phyloP scores from a whole-genome alignment of 306 rosid genomes.

The Morella rubra region DNA sequence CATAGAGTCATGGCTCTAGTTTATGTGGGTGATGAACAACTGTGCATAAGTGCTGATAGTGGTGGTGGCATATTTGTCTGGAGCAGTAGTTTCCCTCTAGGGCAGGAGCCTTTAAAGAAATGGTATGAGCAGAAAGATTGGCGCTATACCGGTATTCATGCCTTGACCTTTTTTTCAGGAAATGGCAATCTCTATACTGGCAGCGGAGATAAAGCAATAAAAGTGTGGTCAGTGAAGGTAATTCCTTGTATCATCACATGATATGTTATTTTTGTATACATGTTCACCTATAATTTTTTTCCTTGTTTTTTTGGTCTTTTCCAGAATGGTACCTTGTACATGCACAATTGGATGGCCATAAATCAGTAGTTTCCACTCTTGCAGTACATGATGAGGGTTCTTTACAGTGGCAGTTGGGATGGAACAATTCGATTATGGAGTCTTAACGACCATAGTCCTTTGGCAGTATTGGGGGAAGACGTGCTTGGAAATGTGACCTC shows the following conservation, averaged over 20 bases:
- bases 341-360: constrained; percentile 85
- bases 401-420: constrained; percentile 98
- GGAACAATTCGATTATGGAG: constrained; percentile 92
- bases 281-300: constrained; percentile 12
- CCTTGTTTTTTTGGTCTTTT: constrained; percentile 21
- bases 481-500: constrained; percentile 49
- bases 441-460: constrained; percentile 73
- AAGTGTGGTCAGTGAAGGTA: constrained; percentile 83
- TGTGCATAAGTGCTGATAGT: constrained; percentile 86
- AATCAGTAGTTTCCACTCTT: constrained; percentile 81
- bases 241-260: constrained; percentile 13
- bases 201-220: constrained; percentile 84
- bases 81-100: constrained; percentile 53
- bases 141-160: constrained; percentile 94
- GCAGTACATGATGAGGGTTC: constrained; percentile 63
- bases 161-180: constrained; percentile 54
- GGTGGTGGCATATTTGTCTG: constrained; percentile 82
- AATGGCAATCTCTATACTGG: constrained; percentile 67
- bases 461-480: constrained; percentile 77
- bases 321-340: constrained; percentile 68
- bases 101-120: constrained; percentile 66
- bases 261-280: constrained; percentile 19
- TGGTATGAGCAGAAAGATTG: constrained; percentile 88
- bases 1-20: constrained; percentile 73
- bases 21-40: constrained; percentile 61